Evolutionary conservation across 257 asterid genomes (phyloP).

Genomic region (Nicotiana benthamiana): DNA sequence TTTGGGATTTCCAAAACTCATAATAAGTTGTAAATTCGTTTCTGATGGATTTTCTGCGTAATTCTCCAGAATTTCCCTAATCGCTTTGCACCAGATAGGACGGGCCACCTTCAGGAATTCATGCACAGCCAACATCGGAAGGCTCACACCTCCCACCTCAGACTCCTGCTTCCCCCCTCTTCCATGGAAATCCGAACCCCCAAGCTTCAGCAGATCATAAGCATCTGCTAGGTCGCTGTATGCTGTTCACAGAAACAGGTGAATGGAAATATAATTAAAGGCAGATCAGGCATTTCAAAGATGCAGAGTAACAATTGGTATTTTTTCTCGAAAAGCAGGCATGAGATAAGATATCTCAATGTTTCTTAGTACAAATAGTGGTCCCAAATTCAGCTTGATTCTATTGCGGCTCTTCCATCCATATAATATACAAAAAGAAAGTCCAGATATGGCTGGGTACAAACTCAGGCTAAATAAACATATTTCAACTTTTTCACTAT

Average conservation of each 20-base stretch:
- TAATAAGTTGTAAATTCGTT: conserved; percentile 41
- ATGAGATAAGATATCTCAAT: too few species aligned
- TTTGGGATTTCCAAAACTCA: conserved; percentile 41
- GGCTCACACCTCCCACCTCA: conserved; percentile 68
- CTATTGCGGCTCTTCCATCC: too few species aligned
- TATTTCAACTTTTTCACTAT: not conserved
- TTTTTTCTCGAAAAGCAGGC: too few species aligned
- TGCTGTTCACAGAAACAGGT: conserved; percentile 29
- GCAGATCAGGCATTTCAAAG: not conserved
- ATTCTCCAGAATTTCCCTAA: conserved; percentile 43
- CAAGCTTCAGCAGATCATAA: conserved; percentile 69
- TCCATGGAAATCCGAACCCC: conserved; percentile 96
- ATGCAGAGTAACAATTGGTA: not conserved
- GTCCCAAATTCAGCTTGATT: too few species aligned
- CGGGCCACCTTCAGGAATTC: conserved; percentile 83
- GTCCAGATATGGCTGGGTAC: not conserved
- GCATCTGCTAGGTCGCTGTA: conserved; percentile 78
- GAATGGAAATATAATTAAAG: not conserved
- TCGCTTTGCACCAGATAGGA: conserved; percentile 77
- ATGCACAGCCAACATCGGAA: conserved; percentile 53
- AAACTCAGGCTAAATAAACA: not conserved
- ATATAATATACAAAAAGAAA: too few species aligned
- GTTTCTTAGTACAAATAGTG: too few species aligned
- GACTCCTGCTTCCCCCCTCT: conserved; percentile 83
- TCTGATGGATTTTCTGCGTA: conserved; percentile 58